Percentiles rank a stretch among this genome's conserved stretches.
Conservation (phyloP, 495 filamentous ascomycete species). For the Schizothecium vesticola region DNA sequence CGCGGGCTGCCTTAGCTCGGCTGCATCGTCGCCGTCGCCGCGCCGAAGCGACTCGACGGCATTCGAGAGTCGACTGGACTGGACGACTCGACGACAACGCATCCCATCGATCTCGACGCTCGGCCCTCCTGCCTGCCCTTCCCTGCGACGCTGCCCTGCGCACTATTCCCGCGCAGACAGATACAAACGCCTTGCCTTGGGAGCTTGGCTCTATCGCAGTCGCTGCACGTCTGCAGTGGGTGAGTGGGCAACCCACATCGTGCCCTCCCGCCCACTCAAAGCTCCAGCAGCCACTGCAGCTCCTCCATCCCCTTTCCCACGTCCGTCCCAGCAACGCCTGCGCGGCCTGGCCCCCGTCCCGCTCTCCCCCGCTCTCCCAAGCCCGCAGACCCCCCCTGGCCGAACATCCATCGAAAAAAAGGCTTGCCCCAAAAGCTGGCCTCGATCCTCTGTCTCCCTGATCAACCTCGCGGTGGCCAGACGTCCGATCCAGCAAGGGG, state of each 20-base stretch:
- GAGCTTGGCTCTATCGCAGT: background rate
- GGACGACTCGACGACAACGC: background rate
- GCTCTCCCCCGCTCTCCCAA: background rate
- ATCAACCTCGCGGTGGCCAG: background rate
- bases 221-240: background rate
- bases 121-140: slow-evolving; percentile 6
- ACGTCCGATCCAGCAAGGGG: slow-evolving; percentile 5
- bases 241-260: background rate
- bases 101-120: slow-evolving; percentile 5
- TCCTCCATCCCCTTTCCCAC: background rate
- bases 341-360: background rate
- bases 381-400: background rate
- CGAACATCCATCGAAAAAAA: background rate
- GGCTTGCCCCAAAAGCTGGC: background rate
- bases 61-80: background rate
- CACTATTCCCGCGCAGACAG: slow-evolving; percentile 4
- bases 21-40: background rate
- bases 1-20: background rate
- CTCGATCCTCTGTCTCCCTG: background rate
- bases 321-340: background rate
- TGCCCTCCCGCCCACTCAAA: background rate
- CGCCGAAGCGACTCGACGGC: slow-evolving; percentile 3
- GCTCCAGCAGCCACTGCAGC: background rate
- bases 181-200: background rate
- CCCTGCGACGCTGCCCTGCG: background rate